Evolutionary conservation across 2,329 filamentous ascomycete genomes (phyloP), one percentile per base, ranked within the genome.

Genomic region (Alternaria conjuncta): DNA sequence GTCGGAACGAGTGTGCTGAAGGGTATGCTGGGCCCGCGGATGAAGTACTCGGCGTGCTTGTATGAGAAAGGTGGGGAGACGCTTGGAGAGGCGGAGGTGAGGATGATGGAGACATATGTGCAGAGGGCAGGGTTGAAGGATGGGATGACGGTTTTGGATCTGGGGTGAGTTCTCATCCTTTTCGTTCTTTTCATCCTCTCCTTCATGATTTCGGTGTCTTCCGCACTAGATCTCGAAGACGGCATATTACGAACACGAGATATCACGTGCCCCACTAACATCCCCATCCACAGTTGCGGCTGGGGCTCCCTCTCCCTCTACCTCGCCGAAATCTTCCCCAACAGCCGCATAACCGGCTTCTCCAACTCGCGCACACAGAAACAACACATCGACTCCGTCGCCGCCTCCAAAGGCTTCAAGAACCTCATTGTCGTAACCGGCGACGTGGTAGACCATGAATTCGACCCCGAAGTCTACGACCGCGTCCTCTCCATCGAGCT

Each of bases 21-120:
- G 26, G 86, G 85, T 26, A 88, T 85, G 76, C 80, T 92, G 12
- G 90, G 90, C 0, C 88, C 88, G 5, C 82, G 89, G 58, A 92
- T 92, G 89, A 92, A 92, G 83, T 92, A 92, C 76, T 89, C 86
- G n/a, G 85, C 83, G 67, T 90, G 87, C 75, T 80, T 90, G 72
- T 92, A 92, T 76, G 86, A 86, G 5, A 88, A 88, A 15, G 80
- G 81, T 7, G 68, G 63, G 2, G 75, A 66, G 80, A 89, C 85
- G n/a, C 78, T 92, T 56, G 89, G 82, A 2, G 83, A 91, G 76
- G 89, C 89, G 3, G 90, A 92, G 79, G 83, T 87, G 49, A 86
- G 85, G 4, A 92, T 92, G 90, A 78, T 92, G 74, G 82, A 84
- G 70, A 80, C 81, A 25, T 92, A 92, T 77, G 82, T 90, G 1